phyloP scores from a whole-genome alignment of 75 land plant genomes.

The Gnetum montanum region DNA sequence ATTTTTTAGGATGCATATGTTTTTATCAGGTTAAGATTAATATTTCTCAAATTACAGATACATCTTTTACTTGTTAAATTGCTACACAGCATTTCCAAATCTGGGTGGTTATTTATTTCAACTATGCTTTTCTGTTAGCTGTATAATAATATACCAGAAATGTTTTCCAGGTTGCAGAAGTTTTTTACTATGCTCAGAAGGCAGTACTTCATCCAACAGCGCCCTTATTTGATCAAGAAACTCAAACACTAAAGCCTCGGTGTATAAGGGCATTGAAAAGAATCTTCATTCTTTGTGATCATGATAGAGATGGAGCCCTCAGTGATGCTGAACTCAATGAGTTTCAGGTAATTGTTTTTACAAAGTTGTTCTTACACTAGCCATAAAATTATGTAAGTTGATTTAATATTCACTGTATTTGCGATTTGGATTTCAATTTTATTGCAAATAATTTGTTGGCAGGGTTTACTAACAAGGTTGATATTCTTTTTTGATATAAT shows the following conservation, averaged over 20 bases:
- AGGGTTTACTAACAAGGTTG: too few species aligned
- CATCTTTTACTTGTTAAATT: too few species aligned
- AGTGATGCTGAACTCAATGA: conserved; percentile 95
- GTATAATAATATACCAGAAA: not conserved
- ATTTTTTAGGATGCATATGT: too few species aligned
- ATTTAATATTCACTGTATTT: not conserved
- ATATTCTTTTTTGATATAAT: too few species aligned
- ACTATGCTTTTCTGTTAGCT: not conserved
- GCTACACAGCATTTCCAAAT: too few species aligned
- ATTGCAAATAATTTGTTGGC: too few species aligned
- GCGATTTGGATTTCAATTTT: not conserved
- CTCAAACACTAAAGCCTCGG: conserved; percentile 79
- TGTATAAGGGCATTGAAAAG: conserved; percentile 93
- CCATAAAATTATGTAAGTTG: not conserved
- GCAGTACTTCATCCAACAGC: conserved; percentile 98
- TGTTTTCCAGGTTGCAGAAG: conserved; percentile 77
- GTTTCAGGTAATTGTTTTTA: conserved; percentile 63
- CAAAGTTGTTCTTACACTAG: not conserved
- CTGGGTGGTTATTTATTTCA: not conserved
- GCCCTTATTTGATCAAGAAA: conserved; percentile 96
- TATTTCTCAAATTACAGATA: too few species aligned
- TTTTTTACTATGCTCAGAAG: conserved; percentile 97
- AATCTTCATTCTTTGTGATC: conserved; percentile 91
- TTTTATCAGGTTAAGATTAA: too few species aligned
- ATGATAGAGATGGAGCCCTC: conserved; percentile 94